Percentiles rank a stretch among this genome's conserved stretches.
Evolutionary conservation across 371 early-diverging fungal species (phyloP).

Genomic region (Mortierella sp.): DNA sequence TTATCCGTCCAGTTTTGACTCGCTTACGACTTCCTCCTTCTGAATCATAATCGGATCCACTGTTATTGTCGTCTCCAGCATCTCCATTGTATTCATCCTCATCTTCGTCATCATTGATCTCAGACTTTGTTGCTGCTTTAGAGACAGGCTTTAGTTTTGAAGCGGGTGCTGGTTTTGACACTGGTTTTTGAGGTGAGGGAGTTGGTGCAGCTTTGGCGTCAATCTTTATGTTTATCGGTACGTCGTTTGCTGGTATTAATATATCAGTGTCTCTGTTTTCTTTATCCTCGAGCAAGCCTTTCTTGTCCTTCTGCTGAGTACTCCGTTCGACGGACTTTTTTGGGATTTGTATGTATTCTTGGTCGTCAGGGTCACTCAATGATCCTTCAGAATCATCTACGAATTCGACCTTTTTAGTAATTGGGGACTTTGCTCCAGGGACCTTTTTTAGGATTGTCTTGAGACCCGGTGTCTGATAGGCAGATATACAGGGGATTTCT

Average conservation of each 20-base stretch:
- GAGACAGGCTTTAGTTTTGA: neutral
- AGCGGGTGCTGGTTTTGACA: neutral
- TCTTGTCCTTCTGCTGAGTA: neutral
- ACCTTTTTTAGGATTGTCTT: slow-evolving; percentile 38
- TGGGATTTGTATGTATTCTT: slow-evolving; percentile 5
- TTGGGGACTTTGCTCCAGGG: slow-evolving; percentile 36
- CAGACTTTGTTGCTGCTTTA: neutral
- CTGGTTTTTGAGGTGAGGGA: neutral
- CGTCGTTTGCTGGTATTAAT: neutral
- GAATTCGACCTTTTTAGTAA: slow-evolving; percentile 44
- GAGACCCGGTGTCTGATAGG: neutral
- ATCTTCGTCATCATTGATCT: slow-evolving; percentile 23
- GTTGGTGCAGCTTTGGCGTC: neutral
- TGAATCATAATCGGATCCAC: slow-evolving; percentile 39
- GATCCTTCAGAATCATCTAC: slow-evolving; percentile 42
- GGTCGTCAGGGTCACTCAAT: slow-evolving; percentile 34
- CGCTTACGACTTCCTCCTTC: slow-evolving; percentile 24
- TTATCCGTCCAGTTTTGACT: slow-evolving; percentile 27
- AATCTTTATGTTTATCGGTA: neutral
- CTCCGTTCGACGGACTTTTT: neutral
- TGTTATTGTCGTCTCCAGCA: slow-evolving; percentile 11
- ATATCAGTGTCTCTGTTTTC: slow-evolving; percentile 8
- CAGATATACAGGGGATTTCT: slow-evolving; percentile 18
- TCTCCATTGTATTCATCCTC: slow-evolving; percentile 27
- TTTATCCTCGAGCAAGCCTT: slow-evolving; percentile 3